A percentile compares a stretch with the other conserved stretches of the same genome.
Conservation (phyloP, 441 rosid genomes). For the Erodium moschatum region DNA sequence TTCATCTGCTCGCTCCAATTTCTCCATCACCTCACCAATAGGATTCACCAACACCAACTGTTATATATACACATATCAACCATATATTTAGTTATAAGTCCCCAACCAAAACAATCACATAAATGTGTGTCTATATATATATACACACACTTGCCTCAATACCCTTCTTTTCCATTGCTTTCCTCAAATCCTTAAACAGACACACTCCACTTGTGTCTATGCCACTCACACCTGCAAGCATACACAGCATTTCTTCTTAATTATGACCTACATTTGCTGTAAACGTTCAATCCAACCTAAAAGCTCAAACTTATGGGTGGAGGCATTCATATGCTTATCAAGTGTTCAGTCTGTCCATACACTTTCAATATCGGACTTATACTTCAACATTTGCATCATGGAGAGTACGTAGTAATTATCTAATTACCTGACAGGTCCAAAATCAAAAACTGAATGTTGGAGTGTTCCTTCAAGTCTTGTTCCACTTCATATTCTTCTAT, state of each 20-base stretch:
- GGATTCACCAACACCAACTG: conserved; percentile 94
- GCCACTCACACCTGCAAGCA: conserved; percentile 53
- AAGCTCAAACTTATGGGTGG: too few species aligned
- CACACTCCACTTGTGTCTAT: conserved; percentile 83
- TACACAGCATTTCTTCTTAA: too few species aligned
- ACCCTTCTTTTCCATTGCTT: conserved; percentile 45
- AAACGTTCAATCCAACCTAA: too few species aligned
- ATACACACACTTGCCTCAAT: conserved; percentile 37
- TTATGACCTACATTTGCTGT: too few species aligned
- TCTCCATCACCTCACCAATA: conserved; percentile 69
- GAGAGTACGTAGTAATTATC: background rate
- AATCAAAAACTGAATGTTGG: conserved; percentile 45
- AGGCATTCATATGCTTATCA: too few species aligned
- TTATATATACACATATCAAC: background rate
- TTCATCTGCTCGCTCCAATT: conserved; percentile 57
- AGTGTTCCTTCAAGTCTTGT: conserved; percentile 37
- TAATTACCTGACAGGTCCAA: conserved; percentile 67
- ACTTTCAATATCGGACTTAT: too few species aligned
- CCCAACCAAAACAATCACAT: too few species aligned
- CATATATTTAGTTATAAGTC: too few species aligned
- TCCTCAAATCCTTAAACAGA: conserved; percentile 54
- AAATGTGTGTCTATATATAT: too few species aligned
- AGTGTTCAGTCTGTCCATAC: too few species aligned
- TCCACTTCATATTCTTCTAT: conserved; percentile 63
- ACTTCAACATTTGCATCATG: background rate